Evolutionary conservation across 768 basidiomycete species (phyloP), one percentile per base, ranked within the genome.

Genomic region (Russula sp.): DNA sequence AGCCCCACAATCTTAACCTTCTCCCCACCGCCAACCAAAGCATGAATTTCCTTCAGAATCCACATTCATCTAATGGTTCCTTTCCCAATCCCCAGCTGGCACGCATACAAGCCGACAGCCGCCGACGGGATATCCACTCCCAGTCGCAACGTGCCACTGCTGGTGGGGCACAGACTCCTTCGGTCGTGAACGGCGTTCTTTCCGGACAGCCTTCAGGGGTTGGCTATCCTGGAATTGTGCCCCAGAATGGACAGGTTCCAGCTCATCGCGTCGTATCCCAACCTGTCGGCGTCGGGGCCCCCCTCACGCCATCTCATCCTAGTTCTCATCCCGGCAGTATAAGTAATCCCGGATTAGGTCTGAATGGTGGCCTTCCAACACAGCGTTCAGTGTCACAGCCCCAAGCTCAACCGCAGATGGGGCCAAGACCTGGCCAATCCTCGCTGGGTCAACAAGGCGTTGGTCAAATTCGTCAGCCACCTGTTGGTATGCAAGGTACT

Each of bases 231-330:
- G 64, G 64, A 52, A 46, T 65, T 6, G 30, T 18, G 22, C 28
- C 54, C 18, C 64, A 65, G 26, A 65, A 57, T 57, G 59, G 55
- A 16, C 64, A 54, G 40, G 59, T 46, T 49, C 40, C 59, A 42
- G 56, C 81, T 52, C 82, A 87, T 63, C 82, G 87, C 70, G 80
- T 80, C n/a, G 75, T 78, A 63, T 83, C 86, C 24, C 86, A 88
- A 73, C 80, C 84, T 5, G 49, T 50, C 6, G 24, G 36, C 30
- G 54, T 51, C 22, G 56, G 62, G 0, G 54, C 46, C 16, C 40
- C 59, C 50, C 59, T 61, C 55, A 16, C 64, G 4, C 38, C 54
- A 34, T 54, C 64, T 28, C 64, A 65, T 57, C 54, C 59, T 38
- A 34, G 3, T 56, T 42, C 64, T 44, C 64, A 65, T 36, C 49